phyloP scores from a whole-genome alignment of 2,329 filamentous ascomycete species.

The Fusarium sp. region DNA sequence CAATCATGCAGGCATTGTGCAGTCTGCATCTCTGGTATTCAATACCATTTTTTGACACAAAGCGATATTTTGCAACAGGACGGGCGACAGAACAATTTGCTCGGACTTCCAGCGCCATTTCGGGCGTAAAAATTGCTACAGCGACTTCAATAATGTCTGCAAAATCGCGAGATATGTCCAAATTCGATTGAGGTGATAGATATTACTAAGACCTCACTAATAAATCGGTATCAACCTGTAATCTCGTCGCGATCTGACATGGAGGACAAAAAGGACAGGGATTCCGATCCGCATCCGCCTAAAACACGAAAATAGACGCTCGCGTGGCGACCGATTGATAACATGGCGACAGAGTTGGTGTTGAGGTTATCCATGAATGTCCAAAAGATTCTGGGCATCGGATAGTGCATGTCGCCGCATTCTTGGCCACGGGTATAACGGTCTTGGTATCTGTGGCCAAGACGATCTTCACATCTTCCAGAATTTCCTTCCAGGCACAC shows the following conservation, averaged over 20 bases:
- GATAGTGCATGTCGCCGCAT: background rate
- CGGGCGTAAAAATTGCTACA: accelerated
- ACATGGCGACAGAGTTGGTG: background rate
- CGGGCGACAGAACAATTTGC: accelerated
- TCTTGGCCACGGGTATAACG: background rate
- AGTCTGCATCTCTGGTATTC: accelerated
- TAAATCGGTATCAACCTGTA: background rate
- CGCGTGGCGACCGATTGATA: conserved; percentile 17
- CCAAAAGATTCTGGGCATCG: background rate
- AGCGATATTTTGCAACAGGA: no score
- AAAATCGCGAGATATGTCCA: background rate
- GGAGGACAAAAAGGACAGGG: background rate
- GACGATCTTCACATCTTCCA: conserved; percentile 1
- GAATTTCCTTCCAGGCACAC: background rate
- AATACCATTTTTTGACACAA: accelerated
- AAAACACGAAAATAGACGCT: background rate
- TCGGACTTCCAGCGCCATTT: accelerated
- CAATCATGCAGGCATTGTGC: background rate
- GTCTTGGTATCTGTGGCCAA: background rate
- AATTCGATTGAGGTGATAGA: background rate
- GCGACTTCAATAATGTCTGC: accelerated
- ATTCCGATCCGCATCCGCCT: background rate
- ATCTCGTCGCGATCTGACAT: background rate
- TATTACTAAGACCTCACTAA: background rate
- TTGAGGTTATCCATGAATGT: background rate